Base-by-base conservation (phyloP, 2,329 filamentous ascomycete genomes). In the Pseudogymnoascus sp. region DNA sequence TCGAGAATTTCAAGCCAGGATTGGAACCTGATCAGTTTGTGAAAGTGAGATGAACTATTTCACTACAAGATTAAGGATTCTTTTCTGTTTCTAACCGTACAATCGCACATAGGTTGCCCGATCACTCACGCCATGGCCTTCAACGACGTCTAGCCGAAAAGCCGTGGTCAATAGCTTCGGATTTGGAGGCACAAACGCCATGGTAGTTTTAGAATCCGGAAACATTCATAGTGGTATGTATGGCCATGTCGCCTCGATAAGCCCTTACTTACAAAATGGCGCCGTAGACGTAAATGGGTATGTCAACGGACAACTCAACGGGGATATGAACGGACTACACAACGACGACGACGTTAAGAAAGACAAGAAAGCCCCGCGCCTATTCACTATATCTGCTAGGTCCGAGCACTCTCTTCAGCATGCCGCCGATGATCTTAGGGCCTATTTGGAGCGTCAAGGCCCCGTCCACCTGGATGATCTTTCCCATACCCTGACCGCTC, bases 171-270 rank as follows among this genome's bases (percentile, higher is more conserved):
- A 69, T 26, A 61, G 19, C 16, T 68, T 81, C 50, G 78, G 78
- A 0, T 79, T 77, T 31, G 78, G 78, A 6, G 78, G 78, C n/a
- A 77, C 78, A 16, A 81, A 81, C 65, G 77, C 76, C 2, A 78
- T 80, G 66, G 72, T 73, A 2, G 37, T 38, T 38, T 38, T 38
- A 16, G 37, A 38, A 38, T 38, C 37, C 6, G 37, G 14, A 16
- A 7, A 38, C 6, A 16, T 16, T 16, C 5, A 7, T n/a, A 38
- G 37, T 16, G 37, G 37, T 38, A 38, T 16, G 14, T 38, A 38
- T 38, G 37, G 14, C 14, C 37, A 38, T 7, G 37, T 38, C 6
- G 37, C 16, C 12, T n/a, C 37, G 6, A n/a, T 38, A 16, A 38
- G 14, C 14, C 14, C 6, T 16, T 16, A 1, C 37, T 38, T 38